A percentile compares a stretch with the other conserved stretches of the same genome.
Conservation (phyloP, 2,329 filamentous ascomycete species). For the Paraconiothyrium brasiliense region DNA sequence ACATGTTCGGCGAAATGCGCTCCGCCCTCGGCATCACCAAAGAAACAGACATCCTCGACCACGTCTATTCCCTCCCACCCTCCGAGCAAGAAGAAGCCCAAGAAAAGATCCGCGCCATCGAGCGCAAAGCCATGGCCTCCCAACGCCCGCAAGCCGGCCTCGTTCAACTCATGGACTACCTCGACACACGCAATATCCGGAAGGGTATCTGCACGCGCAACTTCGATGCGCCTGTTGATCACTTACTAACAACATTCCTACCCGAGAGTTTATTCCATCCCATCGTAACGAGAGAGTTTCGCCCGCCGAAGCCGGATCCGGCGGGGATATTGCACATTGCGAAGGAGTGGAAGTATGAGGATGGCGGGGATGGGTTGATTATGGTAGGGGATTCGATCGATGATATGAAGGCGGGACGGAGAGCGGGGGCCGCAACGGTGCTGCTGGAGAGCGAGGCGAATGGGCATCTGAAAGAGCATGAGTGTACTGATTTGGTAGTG, state of each 20-base stretch:
- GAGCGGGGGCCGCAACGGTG: slow-evolving; percentile 89
- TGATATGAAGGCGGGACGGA: slow-evolving; percentile 87
- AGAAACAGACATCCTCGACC: slow-evolving; percentile 83
- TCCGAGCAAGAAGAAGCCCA: slow-evolving; percentile 71
- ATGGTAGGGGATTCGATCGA: slow-evolving; percentile 76
- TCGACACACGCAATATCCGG: slow-evolving; percentile 71
- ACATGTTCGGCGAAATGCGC: slow-evolving; percentile 95
- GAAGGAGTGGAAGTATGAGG: slow-evolving; percentile 68
- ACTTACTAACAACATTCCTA: slow-evolving; percentile 80
- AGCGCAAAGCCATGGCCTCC: slow-evolving; percentile 78
- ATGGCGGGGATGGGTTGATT: slow-evolving; percentile 58
- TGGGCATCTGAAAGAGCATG: slow-evolving; percentile 71
- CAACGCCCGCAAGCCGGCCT: slow-evolving; percentile 88
- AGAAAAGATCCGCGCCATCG: slow-evolving; percentile 79
- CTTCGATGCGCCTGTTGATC: slow-evolving; percentile 78
- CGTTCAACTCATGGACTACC: slow-evolving; percentile 79
- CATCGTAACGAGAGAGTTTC: slow-evolving; percentile 84
- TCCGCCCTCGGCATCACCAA: slow-evolving; percentile 76
- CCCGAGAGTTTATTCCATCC: slow-evolving; percentile 71
- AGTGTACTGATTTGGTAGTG: slow-evolving; percentile 81
- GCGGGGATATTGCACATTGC: slow-evolving; percentile 90
- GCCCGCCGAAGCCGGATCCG: slow-evolving; percentile 85
- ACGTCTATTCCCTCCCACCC: slow-evolving; percentile 79
- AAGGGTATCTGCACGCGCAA: slow-evolving; percentile 95
- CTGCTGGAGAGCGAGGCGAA: slow-evolving; percentile 87